Evolutionary conservation across 352 stramenopile genomes (phyloP).

Genomic region (Pythium scleroteichum): DNA sequence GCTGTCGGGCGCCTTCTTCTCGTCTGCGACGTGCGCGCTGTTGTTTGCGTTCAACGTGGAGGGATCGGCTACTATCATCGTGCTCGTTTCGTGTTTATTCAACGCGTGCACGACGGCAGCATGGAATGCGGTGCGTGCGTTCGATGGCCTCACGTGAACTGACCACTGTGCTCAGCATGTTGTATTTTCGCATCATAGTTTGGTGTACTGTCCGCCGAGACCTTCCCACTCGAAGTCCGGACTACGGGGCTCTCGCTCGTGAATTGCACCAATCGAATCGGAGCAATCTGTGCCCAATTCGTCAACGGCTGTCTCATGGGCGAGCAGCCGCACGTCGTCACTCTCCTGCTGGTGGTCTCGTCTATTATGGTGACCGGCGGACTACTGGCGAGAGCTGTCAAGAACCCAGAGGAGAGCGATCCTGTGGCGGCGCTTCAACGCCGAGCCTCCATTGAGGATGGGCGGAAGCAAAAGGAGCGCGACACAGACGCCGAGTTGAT

Average conservation of each 20-base stretch:
- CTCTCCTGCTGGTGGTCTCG: conserved; percentile 80
- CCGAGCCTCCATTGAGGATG: conserved; percentile 5
- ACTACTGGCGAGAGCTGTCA: conserved; percentile 43
- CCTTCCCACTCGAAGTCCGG: conserved; percentile 87
- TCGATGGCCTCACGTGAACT: not conserved
- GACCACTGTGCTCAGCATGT: not conserved
- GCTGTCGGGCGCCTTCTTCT: conserved; percentile 64
- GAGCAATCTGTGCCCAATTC: conserved; percentile 91
- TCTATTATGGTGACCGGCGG: conserved; percentile 73
- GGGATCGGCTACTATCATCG: conserved; percentile 68
- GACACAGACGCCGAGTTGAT: conserved; percentile 13
- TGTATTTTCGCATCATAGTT: conserved; percentile 47
- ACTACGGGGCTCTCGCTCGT: conserved; percentile 90
- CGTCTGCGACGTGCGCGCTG: conserved; percentile 62
- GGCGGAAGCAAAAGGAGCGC: not conserved
- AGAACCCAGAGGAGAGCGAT: conserved; percentile 29
- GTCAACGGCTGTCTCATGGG: conserved; percentile 88
- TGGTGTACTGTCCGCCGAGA: conserved; percentile 86
- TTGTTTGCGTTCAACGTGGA: conserved; percentile 82
- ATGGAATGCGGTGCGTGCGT: conserved; percentile 83
- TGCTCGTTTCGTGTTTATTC: conserved; percentile 89
- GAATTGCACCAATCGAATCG: conserved; percentile 85
- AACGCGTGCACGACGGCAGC: conserved; percentile 88
- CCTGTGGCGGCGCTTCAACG: conserved; percentile 9
- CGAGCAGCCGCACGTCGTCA: conserved; percentile 65